Percentiles rank a stretch among this genome's conserved stretches.
Conservation (phyloP, 2,329 filamentous ascomycete species). For the Colletotrichum scovillei region DNA sequence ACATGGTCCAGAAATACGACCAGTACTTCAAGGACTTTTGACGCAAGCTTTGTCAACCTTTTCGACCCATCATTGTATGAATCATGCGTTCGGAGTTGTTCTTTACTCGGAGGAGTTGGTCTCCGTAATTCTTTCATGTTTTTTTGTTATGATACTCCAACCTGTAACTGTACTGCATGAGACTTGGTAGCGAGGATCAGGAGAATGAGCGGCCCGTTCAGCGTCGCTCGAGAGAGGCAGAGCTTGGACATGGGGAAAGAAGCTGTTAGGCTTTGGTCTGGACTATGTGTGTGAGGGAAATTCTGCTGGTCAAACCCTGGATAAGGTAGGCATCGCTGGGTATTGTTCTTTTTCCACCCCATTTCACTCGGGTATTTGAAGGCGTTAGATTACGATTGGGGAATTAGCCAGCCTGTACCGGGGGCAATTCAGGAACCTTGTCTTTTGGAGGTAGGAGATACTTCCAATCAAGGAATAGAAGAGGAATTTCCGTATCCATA, state of each 20-base stretch:
- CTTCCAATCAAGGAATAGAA: neutral
- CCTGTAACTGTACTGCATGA: conserved; percentile 23
- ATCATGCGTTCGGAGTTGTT: conserved; percentile 7
- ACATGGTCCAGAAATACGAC: conserved; percentile 77
- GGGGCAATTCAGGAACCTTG: neutral
- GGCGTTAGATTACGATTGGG: conserved; percentile 18
- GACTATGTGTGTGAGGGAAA: neutral
- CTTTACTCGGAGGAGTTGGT: neutral
- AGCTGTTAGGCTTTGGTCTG: neutral
- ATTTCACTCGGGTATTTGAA: neutral
- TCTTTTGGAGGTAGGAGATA: neutral
- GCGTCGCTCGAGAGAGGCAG: neutral
- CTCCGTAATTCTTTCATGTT: neutral
- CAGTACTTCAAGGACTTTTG: conserved; percentile 78
- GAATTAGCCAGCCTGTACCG: neutral
- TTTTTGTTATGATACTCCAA: conserved; percentile 28
- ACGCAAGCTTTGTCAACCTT: conserved; percentile 21
- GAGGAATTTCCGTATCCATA: neutral
- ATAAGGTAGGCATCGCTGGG: neutral
- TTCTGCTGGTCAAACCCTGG: conserved; percentile 26
- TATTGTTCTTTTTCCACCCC: neutral
- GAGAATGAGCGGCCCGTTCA: neutral
- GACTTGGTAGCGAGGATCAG: neutral
- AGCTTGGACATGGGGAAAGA: neutral
- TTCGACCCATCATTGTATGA: conserved; percentile 8